phyloP scores from a whole-genome alignment of 805 yeast species.

The Metschnikowia similis region DNA sequence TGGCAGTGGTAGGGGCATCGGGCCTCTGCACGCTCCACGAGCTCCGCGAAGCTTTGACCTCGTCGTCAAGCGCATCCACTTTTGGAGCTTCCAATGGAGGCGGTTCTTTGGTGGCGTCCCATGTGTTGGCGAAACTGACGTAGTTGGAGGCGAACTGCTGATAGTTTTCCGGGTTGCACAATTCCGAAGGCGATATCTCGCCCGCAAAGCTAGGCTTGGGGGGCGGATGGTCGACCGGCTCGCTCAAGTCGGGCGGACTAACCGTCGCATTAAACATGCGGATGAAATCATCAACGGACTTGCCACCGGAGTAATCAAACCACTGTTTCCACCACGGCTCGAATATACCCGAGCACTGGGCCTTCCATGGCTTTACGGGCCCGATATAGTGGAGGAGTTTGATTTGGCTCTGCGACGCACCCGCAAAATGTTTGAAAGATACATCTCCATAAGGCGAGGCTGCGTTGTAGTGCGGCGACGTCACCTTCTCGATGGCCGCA shows the following conservation, averaged over 20 bases:
- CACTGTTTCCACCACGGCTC: slow-evolving; percentile 39
- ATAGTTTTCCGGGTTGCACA: slow-evolving; percentile 31
- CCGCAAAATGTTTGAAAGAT: slow-evolving; percentile 8
- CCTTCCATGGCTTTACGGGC: slow-evolving; percentile 52
- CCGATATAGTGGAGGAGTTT: slow-evolving; percentile 70
- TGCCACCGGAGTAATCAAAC: slow-evolving; percentile 27
- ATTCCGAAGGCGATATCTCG: slow-evolving; percentile 17
- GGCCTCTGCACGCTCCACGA: slow-evolving; percentile 24
- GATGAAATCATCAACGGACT: slow-evolving; percentile 20
- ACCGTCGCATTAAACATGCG: background rate
- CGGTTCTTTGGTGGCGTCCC: slow-evolving; percentile 43
- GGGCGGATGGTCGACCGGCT: background rate
- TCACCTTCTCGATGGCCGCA: background rate
- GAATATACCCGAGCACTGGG: slow-evolving; percentile 17
- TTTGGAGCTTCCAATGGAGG: slow-evolving; percentile 31
- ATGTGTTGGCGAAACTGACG: slow-evolving; percentile 11
- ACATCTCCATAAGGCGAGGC: slow-evolving; percentile 6
- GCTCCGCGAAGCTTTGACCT: slow-evolving; percentile 18
- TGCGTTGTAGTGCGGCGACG: background rate
- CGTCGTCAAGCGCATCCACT: slow-evolving; percentile 10
- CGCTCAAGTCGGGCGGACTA: no score
- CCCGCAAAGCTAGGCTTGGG: background rate
- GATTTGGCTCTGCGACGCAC: slow-evolving; percentile 23
- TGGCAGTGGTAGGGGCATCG: background rate
- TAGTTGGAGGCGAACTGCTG: slow-evolving; percentile 16